Evolutionary conservation across 371 early-diverging fungal species (phyloP).

Genomic region (Actinomortierella wolfii): DNA sequence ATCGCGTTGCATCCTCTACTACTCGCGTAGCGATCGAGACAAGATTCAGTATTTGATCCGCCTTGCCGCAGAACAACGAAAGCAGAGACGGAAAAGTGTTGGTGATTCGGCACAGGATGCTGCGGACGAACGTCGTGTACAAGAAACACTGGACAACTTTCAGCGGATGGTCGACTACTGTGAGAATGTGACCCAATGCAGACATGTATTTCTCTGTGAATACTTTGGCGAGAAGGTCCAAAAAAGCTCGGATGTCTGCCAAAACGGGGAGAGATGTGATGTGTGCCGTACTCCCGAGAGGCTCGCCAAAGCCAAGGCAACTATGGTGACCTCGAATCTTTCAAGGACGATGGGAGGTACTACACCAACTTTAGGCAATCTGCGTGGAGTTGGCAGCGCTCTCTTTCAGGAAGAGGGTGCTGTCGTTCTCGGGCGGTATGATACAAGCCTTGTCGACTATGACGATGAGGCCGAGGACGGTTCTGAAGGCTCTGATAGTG

Average conservation of each 20-base stretch:
- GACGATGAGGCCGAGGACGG: slow-evolving; percentile 18
- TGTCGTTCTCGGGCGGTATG: slow-evolving; percentile 29
- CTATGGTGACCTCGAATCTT: slow-evolving; percentile 8
- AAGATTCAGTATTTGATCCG: slow-evolving; percentile 77
- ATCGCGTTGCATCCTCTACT: slow-evolving; percentile 89
- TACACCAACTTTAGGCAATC: slow-evolving; percentile 8
- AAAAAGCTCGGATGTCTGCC: slow-evolving; percentile 15
- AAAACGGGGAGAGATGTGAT: slow-evolving; percentile 28
- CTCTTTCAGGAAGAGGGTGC: slow-evolving; percentile 2
- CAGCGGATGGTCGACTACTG: slow-evolving; percentile 89
- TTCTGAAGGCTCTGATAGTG: neutral
- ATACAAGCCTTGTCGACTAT: slow-evolving; percentile 17
- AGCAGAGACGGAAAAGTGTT: too few relatives aligned
- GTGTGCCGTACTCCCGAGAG: slow-evolving; percentile 40
- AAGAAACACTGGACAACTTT: slow-evolving; percentile 64
- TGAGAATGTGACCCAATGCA: slow-evolving; percentile 91
- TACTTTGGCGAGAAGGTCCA: slow-evolving; percentile 88
- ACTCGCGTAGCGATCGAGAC: slow-evolving; percentile 78
- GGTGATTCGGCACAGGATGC: too few relatives aligned
- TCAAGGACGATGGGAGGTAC: slow-evolving; percentile 14
- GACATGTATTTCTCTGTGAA: slow-evolving; percentile 85
- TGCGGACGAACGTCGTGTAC: too few relatives aligned
- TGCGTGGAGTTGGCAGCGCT: too few relatives aligned
- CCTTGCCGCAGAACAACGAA: too few relatives aligned
- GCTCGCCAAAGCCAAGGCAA: slow-evolving; percentile 24